Conservation (phyloP, 1,284 basidiomycete genomes). For the Cronartium quercuum region DNA sequence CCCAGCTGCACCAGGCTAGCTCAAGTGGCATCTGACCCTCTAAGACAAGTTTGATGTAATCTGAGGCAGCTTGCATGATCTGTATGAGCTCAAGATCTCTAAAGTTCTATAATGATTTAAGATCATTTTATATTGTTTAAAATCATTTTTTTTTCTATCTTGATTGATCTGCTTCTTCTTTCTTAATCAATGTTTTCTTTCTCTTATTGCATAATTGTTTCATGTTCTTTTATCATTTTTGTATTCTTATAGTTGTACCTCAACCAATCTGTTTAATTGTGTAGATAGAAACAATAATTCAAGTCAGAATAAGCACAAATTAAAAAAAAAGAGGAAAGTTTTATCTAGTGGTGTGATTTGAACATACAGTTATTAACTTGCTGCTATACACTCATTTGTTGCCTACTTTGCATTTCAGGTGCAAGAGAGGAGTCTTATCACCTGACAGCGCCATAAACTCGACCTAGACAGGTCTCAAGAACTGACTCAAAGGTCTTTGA, state of each 20-base stretch:
- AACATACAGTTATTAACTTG: slow-evolving; percentile 67
- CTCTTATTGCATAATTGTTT: too few relatives aligned
- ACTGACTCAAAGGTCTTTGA: slow-evolving; percentile 84
- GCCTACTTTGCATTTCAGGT: slow-evolving; percentile 96
- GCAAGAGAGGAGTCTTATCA: slow-evolving; percentile 87
- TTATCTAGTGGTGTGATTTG: too few relatives aligned
- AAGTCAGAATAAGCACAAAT: neutral
- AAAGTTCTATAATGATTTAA: slow-evolving; percentile 36
- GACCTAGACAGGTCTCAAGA: slow-evolving; percentile 76
- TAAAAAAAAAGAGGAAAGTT: too few relatives aligned
- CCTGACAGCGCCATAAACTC: slow-evolving; percentile 68
- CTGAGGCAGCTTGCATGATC: slow-evolving; percentile 3
- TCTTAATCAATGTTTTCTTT: too few relatives aligned
- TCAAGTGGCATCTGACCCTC: slow-evolving; percentile 24
- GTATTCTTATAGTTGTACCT: too few relatives aligned
- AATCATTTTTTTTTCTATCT: too few relatives aligned
- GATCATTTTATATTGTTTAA: too few relatives aligned
- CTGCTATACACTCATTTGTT: slow-evolving; percentile 91
- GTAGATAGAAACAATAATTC: neutral
- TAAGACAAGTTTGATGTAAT: slow-evolving; percentile 30
- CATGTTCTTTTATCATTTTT: too few relatives aligned
- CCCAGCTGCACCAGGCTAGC: slow-evolving; percentile 22
- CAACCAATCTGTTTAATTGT: too few relatives aligned
- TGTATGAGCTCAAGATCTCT: slow-evolving; percentile 8
- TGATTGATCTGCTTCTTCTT: too few relatives aligned